Evolutionary conservation across 2,329 filamentous ascomycete genomes (phyloP).

Genomic region (Pseudocercospora fijiensis): DNA sequence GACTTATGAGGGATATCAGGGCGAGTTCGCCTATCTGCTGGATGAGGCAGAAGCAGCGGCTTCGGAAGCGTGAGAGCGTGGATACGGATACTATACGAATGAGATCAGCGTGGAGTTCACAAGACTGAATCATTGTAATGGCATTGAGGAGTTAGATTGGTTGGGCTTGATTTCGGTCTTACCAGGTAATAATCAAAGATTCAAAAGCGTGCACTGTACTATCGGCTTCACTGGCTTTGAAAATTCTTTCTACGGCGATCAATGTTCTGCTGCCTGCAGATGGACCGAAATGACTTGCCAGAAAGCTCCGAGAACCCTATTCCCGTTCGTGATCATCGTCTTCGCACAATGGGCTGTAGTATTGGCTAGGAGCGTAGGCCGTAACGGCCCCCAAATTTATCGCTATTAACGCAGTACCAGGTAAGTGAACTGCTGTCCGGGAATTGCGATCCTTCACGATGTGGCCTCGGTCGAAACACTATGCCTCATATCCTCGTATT

Average conservation of each 20-base stretch:
- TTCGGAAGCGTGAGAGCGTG: not conserved
- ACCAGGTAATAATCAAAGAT: not conserved
- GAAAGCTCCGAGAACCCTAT: too few species aligned
- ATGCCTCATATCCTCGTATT: too few species aligned
- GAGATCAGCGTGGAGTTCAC: not conserved
- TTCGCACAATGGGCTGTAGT: not conserved
- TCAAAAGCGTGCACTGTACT: not conserved
- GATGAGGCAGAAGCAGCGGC: constrained; percentile 11
- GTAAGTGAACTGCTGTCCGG: too few species aligned
- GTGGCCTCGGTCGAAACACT: too few species aligned
- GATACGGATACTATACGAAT: not conserved
- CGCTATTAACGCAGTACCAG: too few species aligned
- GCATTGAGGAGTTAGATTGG: not conserved
- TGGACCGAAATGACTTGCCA: too few species aligned
- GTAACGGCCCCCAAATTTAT: too few species aligned
- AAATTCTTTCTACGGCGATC: too few species aligned
- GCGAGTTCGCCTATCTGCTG: constrained; percentile 19
- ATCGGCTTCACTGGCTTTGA: not conserved
- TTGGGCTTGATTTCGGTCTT: not conserved
- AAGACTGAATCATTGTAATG: not conserved
- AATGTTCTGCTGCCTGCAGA: too few species aligned
- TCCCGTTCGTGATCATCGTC: too few species aligned
- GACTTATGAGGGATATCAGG: constrained; percentile 28
- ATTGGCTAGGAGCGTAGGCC: not conserved
- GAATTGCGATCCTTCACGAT: too few species aligned